Evolutionary conservation across 2,329 filamentous ascomycete species (phyloP).

Genomic region (Diplodia scrobiculata): DNA sequence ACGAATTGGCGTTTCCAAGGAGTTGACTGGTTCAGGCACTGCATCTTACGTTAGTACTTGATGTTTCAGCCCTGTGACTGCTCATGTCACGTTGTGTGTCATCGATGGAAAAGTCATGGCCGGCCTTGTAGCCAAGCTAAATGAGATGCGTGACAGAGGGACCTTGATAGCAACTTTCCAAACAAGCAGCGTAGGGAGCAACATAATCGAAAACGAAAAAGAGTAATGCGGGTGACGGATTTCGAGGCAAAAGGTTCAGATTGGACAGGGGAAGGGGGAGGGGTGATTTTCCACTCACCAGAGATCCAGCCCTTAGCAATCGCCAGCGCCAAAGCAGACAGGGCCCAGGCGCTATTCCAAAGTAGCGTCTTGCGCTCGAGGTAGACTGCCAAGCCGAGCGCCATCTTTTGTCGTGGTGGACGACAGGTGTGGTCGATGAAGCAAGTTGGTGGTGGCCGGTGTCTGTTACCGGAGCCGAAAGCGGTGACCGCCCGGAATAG

Average conservation of each 20-base stretch:
- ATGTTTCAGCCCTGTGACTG: neutral
- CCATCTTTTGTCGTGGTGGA: constrained; percentile 11
- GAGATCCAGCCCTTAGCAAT: constrained; percentile 21
- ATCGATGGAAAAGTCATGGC: neutral
- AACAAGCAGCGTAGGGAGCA: neutral
- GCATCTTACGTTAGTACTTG: neutral
- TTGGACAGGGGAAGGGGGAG: constrained; percentile 1
- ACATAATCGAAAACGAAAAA: neutral
- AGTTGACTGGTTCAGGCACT: constrained; percentile 19
- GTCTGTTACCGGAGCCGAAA: constrained; percentile 21
- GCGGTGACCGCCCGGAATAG: constrained; percentile 15
- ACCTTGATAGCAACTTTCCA: neutral
- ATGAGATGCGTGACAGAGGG: neutral
- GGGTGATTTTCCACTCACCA: constrained; percentile 3
- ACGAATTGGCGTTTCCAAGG: constrained; percentile 9
- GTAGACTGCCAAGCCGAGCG: constrained; percentile 22
- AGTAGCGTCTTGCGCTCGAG: constrained; percentile 25
- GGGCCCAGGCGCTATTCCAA: neutral
- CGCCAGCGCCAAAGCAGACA: neutral
- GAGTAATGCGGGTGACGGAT: neutral
- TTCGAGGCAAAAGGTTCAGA: neutral
- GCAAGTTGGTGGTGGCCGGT: neutral
- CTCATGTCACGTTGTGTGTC: neutral
- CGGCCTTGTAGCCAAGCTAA: neutral
- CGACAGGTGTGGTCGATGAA: neutral